Evolutionary conservation across 805 yeast genomes (phyloP).

Genomic region (Alloascoidea africana): DNA sequence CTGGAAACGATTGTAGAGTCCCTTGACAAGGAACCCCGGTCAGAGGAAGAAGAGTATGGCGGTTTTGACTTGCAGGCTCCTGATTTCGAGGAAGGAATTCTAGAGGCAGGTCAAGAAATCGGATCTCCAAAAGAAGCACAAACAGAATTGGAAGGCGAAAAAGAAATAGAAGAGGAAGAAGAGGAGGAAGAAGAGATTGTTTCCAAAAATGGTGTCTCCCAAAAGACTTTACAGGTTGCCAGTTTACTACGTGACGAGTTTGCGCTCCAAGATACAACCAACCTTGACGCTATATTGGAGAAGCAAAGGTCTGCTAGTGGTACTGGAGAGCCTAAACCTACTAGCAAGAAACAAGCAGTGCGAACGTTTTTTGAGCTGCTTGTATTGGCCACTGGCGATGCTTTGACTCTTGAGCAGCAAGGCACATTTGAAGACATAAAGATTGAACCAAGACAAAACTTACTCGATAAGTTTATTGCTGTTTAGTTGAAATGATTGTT

Average conservation of each 20-base stretch:
- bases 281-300: constrained; percentile 12
- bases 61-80: constrained; percentile 6
- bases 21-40: constrained; percentile 2
- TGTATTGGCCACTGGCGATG: constrained; percentile 67
- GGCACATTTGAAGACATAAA: constrained; percentile 42
- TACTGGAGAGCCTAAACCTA: constrained; percentile 4
- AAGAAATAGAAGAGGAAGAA: constrained; percentile 6
- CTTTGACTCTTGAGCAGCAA: constrained; percentile 47
- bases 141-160: constrained; percentile 7
- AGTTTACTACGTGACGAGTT: constrained; percentile 24
- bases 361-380: constrained; percentile 69
- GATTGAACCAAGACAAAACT: constrained; percentile 29
- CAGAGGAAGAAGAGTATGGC: constrained; percentile 4
- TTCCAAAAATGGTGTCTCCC: constrained; percentile 19
- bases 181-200: constrained; percentile 6
- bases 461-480: constrained; percentile 16
- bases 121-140: constrained; percentile 9
- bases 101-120: neutral
- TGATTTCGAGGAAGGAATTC: constrained; percentile 6
- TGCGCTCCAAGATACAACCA: constrained; percentile 16
- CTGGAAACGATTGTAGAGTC: constrained; percentile 3
- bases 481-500: constrained; percentile 8
- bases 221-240: constrained; percentile 41
- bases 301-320: neutral
- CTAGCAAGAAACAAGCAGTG: constrained; percentile 42